Evolutionary conservation across 441 rosid genomes (phyloP).

Genomic region (Arabidopsis lyrata): DNA sequence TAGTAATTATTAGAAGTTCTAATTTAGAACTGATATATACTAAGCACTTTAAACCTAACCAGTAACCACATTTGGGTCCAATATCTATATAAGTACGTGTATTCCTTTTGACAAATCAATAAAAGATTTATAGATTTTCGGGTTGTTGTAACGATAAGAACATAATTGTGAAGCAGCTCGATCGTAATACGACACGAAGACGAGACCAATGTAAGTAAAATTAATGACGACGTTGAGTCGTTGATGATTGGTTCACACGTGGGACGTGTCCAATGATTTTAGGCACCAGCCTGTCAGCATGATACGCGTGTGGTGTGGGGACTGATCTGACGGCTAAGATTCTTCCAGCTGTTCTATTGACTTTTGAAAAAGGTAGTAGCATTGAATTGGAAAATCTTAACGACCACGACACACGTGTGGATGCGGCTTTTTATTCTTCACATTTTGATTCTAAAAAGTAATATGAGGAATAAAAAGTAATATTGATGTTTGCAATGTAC

Average conservation of each 20-base stretch:
- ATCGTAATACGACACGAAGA: constrained; percentile 38
- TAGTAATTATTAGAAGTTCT: not conserved
- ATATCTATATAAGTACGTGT: constrained; percentile 6
- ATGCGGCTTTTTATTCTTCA: not conserved
- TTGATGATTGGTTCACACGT: constrained; percentile 31
- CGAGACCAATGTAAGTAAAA: constrained; percentile 21
- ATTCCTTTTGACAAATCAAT: not conserved
- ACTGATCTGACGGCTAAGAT: constrained; percentile 42
- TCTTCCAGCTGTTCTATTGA: constrained; percentile 30
- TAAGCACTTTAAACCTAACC: constrained; percentile 24
- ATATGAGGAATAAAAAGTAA: no score
- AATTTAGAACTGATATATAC: constrained; percentile 10
- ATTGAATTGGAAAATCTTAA: constrained; percentile 20
- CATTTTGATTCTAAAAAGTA: constrained; percentile 21
- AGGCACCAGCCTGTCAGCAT: constrained; percentile 28
- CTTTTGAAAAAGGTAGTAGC: no score
- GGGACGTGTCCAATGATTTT: constrained; percentile 15
- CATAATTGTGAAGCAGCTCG: constrained; percentile 21
- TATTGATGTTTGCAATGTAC: not conserved
- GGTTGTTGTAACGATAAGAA: constrained; percentile 30
- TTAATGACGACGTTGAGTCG: constrained; percentile 19
- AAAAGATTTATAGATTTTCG: constrained; percentile 21
- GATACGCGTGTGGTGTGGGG: constrained; percentile 30
- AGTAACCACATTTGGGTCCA: constrained; percentile 27
- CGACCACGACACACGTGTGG: constrained; percentile 33